phyloP scores from a whole-genome alignment of 2,329 filamentous ascomycete species.

The Pleoardoris graminearum region DNA sequence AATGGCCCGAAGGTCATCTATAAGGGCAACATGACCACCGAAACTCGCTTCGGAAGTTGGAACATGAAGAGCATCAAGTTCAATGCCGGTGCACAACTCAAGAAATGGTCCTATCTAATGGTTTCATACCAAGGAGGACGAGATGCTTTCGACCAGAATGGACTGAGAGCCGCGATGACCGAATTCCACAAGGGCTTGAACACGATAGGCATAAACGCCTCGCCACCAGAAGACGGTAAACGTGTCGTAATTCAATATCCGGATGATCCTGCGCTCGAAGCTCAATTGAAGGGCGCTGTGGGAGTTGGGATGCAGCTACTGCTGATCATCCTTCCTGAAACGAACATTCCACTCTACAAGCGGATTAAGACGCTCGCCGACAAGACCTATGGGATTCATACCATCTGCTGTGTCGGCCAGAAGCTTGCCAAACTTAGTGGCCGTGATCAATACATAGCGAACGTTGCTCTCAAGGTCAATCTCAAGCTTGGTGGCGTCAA shows the following conservation, averaged over 20 bases:
- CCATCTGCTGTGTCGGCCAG: constrained; percentile 24
- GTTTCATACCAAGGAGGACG: constrained; percentile 11
- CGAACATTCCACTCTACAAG: constrained; percentile 24
- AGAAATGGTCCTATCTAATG: constrained; percentile 19
- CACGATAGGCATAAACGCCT: constrained; percentile 14
- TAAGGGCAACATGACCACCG: constrained; percentile 30
- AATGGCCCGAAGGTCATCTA: constrained; percentile 64
- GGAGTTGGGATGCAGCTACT: constrained; percentile 10
- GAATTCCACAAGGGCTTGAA: constrained; percentile 16
- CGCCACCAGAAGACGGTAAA: constrained; percentile 6
- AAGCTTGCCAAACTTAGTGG: constrained; percentile 49
- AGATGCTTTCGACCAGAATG: constrained; percentile 11
- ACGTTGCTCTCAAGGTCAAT: constrained; percentile 60
- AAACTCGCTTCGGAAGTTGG: constrained; percentile 61
- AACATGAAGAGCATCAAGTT: constrained; percentile 29
- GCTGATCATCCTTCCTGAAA: constrained; percentile 24
- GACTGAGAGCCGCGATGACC: constrained; percentile 6
- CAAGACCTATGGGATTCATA: constrained; percentile 25
- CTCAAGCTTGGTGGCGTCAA: constrained; percentile 60
- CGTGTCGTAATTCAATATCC: constrained; percentile 8
- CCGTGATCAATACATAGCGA: constrained; percentile 36
- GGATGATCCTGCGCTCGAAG: constrained; percentile 12
- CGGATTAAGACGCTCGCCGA: constrained; percentile 29
- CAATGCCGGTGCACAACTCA: constrained; percentile 10
- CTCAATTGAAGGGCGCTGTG: constrained; percentile 4